Percentiles rank a stretch among this genome's conserved stretches.
Evolutionary conservation across 495 filamentous ascomycete genomes (phyloP).

Genomic region (Saxophila tyrrhenica): DNA sequence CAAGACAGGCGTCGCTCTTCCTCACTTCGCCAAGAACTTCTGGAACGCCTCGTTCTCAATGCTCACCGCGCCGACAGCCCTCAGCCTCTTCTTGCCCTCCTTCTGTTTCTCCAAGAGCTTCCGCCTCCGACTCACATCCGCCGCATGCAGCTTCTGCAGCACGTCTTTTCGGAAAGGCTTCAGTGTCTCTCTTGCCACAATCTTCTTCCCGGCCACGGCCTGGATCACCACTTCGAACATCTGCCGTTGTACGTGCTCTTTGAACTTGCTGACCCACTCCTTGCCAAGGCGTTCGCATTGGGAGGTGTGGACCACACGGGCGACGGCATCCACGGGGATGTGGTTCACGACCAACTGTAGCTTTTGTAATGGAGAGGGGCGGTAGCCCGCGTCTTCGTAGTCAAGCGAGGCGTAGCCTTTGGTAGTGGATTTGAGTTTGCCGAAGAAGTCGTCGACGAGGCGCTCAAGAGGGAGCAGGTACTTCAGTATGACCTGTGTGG

Average conservation of each 20-base stretch:
- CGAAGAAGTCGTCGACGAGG: slow-evolving; percentile 94
- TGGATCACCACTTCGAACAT: slow-evolving; percentile 96
- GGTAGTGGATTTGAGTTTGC: slow-evolving; percentile 83
- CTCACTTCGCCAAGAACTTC: slow-evolving; percentile 61
- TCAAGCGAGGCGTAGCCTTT: slow-evolving; percentile 77
- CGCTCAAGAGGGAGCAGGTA: slow-evolving; percentile 81
- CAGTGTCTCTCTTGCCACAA: slow-evolving; percentile 87
- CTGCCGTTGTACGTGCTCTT: slow-evolving; percentile 88
- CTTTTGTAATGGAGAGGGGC: slow-evolving; percentile 68
- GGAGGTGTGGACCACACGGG: slow-evolving; percentile 70
- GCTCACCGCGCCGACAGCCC: slow-evolving; percentile 62
- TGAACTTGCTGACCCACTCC: slow-evolving; percentile 91
- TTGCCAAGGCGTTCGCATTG: slow-evolving; percentile 67
- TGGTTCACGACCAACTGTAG: slow-evolving; percentile 91
- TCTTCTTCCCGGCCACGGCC: slow-evolving; percentile 68
- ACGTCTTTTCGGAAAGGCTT: slow-evolving; percentile 97
- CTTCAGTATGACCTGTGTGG: slow-evolving; percentile 91
- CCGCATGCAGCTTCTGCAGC: slow-evolving; percentile 83
- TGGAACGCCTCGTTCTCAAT: slow-evolving; percentile 95
- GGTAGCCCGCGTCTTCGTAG: slow-evolving; percentile 90
- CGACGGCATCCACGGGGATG: slow-evolving; percentile 84
- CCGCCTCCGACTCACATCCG: slow-evolving; percentile 66
- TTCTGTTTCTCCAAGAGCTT: slow-evolving; percentile 97
- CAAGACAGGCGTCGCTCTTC: no score
- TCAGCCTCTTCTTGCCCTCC: slow-evolving; percentile 80